These are phyloP conservation scores for Lipomyces orientalis DNA, from an alignment of 805 yeast species.

Conservation along the genomic window DNA sequence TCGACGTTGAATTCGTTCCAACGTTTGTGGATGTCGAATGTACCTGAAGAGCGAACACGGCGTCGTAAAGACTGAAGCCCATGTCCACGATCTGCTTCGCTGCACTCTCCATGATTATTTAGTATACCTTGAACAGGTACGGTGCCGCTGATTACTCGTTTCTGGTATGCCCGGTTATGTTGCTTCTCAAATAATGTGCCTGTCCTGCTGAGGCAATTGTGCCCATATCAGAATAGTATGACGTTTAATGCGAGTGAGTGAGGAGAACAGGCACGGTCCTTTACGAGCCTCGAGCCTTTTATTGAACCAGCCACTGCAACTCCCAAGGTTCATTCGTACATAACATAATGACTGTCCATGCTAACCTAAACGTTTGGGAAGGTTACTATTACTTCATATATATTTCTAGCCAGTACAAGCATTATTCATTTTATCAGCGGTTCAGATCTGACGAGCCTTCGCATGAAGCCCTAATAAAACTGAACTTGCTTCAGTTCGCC, in stretches of 20 bases:
- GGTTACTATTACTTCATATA: not conserved
- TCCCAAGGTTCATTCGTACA: not conserved
- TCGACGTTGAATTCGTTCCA: not conserved
- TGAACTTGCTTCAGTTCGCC: not conserved
- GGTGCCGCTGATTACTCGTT: too few relatives aligned
- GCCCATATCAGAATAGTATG: too few relatives aligned
- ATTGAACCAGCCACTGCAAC: not conserved
- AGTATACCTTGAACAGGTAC: too few relatives aligned
- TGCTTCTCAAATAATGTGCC: too few relatives aligned
- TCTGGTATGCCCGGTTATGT: too few relatives aligned
- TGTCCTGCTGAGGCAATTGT: too few relatives aligned
- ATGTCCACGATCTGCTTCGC: slow-evolving; percentile 41
- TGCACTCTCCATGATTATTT: slow-evolving; percentile 20
- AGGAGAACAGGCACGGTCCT: too few relatives aligned
- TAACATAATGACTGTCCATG: too few relatives aligned
- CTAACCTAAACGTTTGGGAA: not conserved
- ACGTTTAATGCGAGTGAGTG: too few relatives aligned
- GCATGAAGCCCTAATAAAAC: not conserved
- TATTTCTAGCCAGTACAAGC: too few relatives aligned
- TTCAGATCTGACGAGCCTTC: not conserved
- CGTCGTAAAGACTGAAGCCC: slow-evolving; percentile 44
- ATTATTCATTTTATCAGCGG: not conserved
- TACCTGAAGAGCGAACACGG: slow-evolving; percentile 41
- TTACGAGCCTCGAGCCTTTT: too few relatives aligned
- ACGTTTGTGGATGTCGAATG: not conserved